These are phyloP conservation scores for Claviceps spartinae DNA, from an alignment of 2,329 filamentous ascomycete species.

Conservation along the genomic window DNA sequence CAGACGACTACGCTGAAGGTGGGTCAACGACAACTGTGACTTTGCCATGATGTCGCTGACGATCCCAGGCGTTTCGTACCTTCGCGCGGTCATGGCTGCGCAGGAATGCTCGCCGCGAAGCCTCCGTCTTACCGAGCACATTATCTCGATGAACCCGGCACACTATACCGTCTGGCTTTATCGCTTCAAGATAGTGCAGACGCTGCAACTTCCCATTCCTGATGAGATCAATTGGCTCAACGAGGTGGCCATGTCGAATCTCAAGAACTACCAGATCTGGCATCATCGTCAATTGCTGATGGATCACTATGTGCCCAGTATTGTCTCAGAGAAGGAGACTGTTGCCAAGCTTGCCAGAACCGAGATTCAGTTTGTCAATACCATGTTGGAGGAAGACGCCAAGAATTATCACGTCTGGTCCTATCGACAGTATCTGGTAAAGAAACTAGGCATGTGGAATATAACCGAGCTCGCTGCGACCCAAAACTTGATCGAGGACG, in stretches of 20 bases:
- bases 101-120: constrained; percentile 73
- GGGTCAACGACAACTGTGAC: constrained; percentile 11
- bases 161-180: constrained; percentile 99
- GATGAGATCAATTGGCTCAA: constrained; percentile 82
- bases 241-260: constrained; percentile 62
- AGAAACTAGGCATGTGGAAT: constrained; percentile 54
- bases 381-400: constrained; percentile 72
- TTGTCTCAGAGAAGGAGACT: constrained; percentile 43
- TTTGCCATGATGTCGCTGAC: constrained; percentile 2
- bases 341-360: constrained; percentile 43
- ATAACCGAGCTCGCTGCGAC: constrained; percentile 59
- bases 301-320: constrained; percentile 44
- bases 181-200: constrained; percentile 64
- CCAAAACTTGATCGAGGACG: constrained; percentile 58
- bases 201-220: constrained; percentile 48
- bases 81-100: constrained; percentile 81
- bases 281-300: constrained; percentile 55
- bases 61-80: constrained; percentile 66
- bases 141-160: constrained; percentile 87
- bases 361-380: constrained; percentile 62
- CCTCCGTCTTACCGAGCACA: constrained; percentile 70
- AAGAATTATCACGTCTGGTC: constrained; percentile 99
- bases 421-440: constrained; percentile 64
- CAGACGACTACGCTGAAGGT: constrained; percentile 75
- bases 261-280: constrained; percentile 99